Evolutionary conservation across 2,329 filamentous ascomycete genomes (phyloP).

Genomic region (Curvularia hawaiiensis): DNA sequence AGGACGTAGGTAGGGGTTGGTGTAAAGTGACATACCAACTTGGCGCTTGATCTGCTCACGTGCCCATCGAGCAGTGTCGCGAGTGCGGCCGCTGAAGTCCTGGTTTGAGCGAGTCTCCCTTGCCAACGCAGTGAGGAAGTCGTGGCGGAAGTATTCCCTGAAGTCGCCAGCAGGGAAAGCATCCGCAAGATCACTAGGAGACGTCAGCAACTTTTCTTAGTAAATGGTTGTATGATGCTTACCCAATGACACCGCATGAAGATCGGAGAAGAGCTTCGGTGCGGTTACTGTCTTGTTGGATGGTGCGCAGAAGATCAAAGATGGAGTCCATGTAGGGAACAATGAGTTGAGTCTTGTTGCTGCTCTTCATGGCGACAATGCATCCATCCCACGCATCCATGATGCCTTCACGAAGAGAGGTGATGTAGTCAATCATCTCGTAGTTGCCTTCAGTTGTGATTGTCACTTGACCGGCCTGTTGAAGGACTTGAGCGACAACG

Average conservation of each 20-base stretch:
- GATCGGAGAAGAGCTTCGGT: conserved; percentile 91
- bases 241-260: conserved; percentile 98
- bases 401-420: conserved; percentile 93
- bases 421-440: conserved; percentile 96
- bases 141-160: conserved; percentile 80
- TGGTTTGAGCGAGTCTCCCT: conserved; percentile 90
- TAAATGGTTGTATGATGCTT: conserved; percentile 33
- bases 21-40: conserved; percentile 50
- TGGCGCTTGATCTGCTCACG: conserved; percentile 97
- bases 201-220: conserved; percentile 43
- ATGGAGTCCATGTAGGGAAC: conserved; percentile 82
- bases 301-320: conserved; percentile 82
- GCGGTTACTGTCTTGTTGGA: conserved; percentile 82
- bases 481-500: conserved; percentile 90
- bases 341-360: conserved; percentile 73
- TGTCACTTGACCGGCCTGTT: conserved; percentile 86
- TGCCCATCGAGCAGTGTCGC: conserved; percentile 95
- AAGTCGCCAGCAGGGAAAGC: conserved; percentile 92
- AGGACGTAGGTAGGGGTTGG: conserved; percentile 19
- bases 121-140: conserved; percentile 89
- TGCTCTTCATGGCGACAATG: conserved; percentile 89
- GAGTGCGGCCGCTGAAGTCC: conserved; percentile 82
- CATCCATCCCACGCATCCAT: conserved; percentile 99
- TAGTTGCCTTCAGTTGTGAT: conserved; percentile 80
- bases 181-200: conserved; percentile 82